These are phyloP conservation scores for Pyrenophora tritici-repentis DNA, from an alignment of 2,329 filamentous ascomycete species.

Conservation along the genomic window DNA sequence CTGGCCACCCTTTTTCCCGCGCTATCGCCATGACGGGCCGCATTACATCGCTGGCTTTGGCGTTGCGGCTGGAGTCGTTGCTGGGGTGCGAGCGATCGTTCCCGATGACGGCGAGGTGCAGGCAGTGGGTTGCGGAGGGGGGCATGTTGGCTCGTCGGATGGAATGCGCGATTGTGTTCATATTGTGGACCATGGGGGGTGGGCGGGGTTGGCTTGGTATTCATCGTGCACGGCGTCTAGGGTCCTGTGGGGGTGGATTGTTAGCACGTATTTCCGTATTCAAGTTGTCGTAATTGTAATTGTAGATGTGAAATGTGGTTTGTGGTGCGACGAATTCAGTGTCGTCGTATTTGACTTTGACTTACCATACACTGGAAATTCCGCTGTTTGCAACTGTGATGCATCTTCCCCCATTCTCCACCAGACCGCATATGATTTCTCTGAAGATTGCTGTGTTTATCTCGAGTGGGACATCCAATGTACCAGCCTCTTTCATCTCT, in stretches of 20 bases:
- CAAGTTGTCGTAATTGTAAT: too few species aligned
- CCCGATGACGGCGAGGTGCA: constrained; percentile 8
- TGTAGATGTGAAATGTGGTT: too few species aligned
- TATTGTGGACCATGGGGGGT: constrained; percentile 3
- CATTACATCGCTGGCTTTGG: constrained; percentile 7
- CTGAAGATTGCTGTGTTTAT: constrained; percentile 5
- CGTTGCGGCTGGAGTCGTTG: neutral
- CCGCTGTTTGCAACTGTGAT: constrained; percentile 9
- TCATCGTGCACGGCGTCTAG: neutral
- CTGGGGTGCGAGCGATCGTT: constrained; percentile 8
- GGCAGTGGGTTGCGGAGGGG: neutral
- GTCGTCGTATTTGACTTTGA: neutral
- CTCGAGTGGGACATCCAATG: neutral
- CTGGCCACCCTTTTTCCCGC: constrained; percentile 8
- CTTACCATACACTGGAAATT: constrained; percentile 13
- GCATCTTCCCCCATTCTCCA: constrained; percentile 4
- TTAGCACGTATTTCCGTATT: neutral
- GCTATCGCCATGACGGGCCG: constrained; percentile 12
- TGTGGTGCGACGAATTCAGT: neutral
- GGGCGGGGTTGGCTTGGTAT: neutral
- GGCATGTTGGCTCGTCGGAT: neutral
- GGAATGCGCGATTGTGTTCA: neutral
- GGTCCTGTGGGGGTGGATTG: neutral
- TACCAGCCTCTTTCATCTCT: neutral
- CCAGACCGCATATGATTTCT: neutral